phyloP scores from a whole-genome alignment of 257 asterid genomes.

The Capsicum baccatum region DNA sequence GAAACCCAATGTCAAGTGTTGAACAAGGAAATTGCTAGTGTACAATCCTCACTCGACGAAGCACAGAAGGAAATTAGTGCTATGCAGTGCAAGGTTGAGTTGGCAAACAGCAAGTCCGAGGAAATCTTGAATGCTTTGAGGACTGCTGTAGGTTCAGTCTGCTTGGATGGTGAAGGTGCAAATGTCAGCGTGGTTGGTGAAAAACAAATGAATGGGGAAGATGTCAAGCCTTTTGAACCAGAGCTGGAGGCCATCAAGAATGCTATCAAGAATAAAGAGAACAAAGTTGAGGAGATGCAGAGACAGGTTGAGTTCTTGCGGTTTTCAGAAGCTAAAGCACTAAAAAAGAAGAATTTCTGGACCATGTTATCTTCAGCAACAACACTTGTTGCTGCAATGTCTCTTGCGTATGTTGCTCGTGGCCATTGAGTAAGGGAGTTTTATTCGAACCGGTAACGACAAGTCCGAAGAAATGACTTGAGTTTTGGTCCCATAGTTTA shows the following conservation, averaged over 20 bases:
- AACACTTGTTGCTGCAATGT: conserved; percentile 63
- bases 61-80: conserved; percentile 43
- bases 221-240: conserved; percentile 33
- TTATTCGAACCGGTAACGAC: neutral
- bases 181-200: conserved; percentile 2
- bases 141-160: conserved; percentile 49
- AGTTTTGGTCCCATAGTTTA: neutral
- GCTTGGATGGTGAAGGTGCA: conserved; percentile 43
- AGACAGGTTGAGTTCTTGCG: conserved; percentile 54
- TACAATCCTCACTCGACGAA: conserved; percentile 41
- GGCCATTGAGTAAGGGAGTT: conserved; percentile 49
- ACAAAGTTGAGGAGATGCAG: conserved; percentile 61
- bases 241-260: conserved; percentile 65
- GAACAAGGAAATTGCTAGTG: conserved; percentile 49
- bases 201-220: conserved; percentile 44
- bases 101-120: conserved; percentile 47
- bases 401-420: conserved; percentile 65
- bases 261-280: conserved; percentile 56
- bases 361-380: conserved; percentile 72
- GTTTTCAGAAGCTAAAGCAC: conserved; percentile 55
- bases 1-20: conserved; percentile 46
- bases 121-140: conserved; percentile 59
- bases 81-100: conserved; percentile 48
- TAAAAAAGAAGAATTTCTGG: conserved; percentile 79
- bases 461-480: conserved; percentile 16